These are phyloP conservation scores for Moringa oleifera DNA, from an alignment of 345 rosid species.

Conservation along the genomic window DNA sequence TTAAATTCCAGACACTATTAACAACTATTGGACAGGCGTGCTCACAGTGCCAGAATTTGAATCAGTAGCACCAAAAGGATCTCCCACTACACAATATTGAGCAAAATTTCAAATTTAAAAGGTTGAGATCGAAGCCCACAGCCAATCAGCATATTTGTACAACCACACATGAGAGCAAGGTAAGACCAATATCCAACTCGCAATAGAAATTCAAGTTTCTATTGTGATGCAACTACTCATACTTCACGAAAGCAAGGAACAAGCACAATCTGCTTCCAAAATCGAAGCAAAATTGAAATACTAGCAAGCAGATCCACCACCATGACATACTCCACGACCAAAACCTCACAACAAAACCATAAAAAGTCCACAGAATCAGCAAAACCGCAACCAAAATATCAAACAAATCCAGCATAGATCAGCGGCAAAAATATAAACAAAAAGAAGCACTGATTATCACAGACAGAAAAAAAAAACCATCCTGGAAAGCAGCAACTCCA, in stretches of 20 bases:
- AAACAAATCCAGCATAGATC: background rate
- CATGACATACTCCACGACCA: background rate
- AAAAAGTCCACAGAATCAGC: background rate
- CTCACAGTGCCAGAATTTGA: too few species aligned
- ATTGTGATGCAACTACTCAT: background rate
- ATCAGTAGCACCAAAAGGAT: background rate
- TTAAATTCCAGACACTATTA: background rate
- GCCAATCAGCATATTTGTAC: background rate
- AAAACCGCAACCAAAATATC: background rate
- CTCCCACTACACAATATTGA: background rate
- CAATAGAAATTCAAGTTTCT: background rate
- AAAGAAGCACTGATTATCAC: background rate
- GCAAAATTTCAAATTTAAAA: background rate
- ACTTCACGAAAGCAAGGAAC: background rate
- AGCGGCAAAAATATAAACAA: background rate
- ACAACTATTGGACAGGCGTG: background rate
- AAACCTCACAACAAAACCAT: background rate
- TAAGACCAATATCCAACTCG: background rate
- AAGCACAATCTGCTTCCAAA: background rate
- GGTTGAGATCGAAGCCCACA: background rate
- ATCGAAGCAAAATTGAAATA: background rate
- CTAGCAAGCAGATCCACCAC: constrained; percentile 19
- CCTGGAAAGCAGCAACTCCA: background rate
- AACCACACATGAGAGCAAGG: background rate
- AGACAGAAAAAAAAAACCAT: background rate